Evolutionary conservation across 2,329 filamentous ascomycete species (phyloP).

Genomic region (Nemania sp.): DNA sequence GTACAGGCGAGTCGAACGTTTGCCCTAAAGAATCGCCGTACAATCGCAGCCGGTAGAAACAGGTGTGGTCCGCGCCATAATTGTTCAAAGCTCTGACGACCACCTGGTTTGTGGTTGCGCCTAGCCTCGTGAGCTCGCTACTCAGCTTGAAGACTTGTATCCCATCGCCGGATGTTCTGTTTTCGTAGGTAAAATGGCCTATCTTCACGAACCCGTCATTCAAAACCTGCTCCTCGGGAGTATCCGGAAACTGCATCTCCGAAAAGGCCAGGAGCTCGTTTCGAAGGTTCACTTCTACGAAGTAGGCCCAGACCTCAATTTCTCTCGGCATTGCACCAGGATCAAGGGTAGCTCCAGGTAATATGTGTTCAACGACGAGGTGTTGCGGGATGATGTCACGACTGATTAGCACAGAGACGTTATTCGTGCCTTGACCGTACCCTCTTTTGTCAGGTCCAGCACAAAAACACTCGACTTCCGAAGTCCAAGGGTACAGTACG

Average conservation of each 20-base stretch:
- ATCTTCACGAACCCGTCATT: constrained; percentile 58
- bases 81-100: constrained; percentile 61
- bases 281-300: constrained; percentile 51
- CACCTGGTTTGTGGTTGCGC: constrained; percentile 54
- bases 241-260: constrained; percentile 45
- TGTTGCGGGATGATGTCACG: constrained; percentile 66
- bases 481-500: constrained; percentile 71
- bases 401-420: constrained; percentile 64
- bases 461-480: constrained; percentile 89
- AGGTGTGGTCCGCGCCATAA: constrained; percentile 64
- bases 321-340: constrained; percentile 65
- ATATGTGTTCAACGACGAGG: constrained; percentile 73
- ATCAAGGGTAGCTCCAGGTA: constrained; percentile 62
- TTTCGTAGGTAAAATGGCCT: constrained; percentile 58
- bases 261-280: constrained; percentile 50
- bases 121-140: constrained; percentile 51
- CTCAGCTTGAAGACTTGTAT: constrained; percentile 59
- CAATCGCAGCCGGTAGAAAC: constrained; percentile 65
- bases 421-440: constrained; percentile 57
- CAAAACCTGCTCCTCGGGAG: constrained; percentile 34
- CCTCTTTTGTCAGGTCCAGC: constrained; percentile 53
- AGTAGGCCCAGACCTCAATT: constrained; percentile 70
- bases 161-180: constrained; percentile 46
- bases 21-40: constrained; percentile 50
- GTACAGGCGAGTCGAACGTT: constrained; percentile 1